Base-by-base conservation (phyloP, 2,329 filamentous ascomycete genomes). In the Neonectria magnoliae region DNA sequence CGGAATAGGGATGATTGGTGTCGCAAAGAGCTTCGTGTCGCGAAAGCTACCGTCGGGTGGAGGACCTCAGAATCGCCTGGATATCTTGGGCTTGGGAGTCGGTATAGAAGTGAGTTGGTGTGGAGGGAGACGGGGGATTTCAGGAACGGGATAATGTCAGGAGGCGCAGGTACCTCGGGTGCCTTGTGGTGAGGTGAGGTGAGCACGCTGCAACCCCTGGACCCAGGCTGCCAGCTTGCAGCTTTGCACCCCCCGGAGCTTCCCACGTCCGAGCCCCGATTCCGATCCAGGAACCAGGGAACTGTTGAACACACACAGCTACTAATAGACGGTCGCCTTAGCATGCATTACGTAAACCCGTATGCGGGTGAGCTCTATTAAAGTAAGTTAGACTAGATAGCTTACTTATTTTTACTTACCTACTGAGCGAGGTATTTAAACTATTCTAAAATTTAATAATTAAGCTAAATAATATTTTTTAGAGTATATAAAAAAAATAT, bases 1-100 rank as follows among this genome's bases (percentile, higher is more conserved):
- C 64, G 54, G 50, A 52, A 67, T 66, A 57, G 41, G 25, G 11
- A 18, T 13, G 36, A n/a, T 64, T 14, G 47, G n/a, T 57, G 63
- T 45, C 56, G 61, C 45, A 22, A 38, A 41, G 52, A 20, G 53
- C 41, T 41, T n/a, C 27, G 31, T 54, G 50, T 41, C 31, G 42
- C 51, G 45, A 56, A 36, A 29, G 14, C 7, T 33, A 33, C n/a
- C n/a, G n/a, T 51, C 29, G 27, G 33, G 27, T 51, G 27, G 10
- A 33, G 29, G 27, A 33, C n/a, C n/a, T n/a, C n/a, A 31, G 29
- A 13, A 33, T 33, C 36, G 27, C n/a, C n/a, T 31, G 29, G 48
- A n/a, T 20, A 18, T n/a, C 48, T 51, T 51, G 29, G 29, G 13
- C 14, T 38, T 38, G 36, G 36, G 36, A 16, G 33, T 36, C 18